A percentile compares a stretch with the other conserved stretches of the same genome.
Conservation (phyloP, 2,329 filamentous ascomycete species). For the Fusarium sp. region DNA sequence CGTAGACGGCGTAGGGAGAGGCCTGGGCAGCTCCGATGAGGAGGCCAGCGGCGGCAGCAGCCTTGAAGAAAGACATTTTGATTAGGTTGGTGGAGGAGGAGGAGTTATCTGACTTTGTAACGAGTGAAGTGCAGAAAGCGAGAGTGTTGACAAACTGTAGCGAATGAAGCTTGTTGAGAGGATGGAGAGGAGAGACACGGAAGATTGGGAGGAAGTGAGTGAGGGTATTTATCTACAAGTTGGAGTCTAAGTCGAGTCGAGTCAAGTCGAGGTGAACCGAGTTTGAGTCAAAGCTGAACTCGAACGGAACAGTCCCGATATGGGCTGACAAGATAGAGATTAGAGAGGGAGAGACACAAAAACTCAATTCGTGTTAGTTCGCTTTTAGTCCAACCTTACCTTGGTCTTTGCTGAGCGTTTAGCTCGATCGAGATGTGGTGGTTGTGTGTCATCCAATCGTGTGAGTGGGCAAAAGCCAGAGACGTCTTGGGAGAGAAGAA, state of each 20-base stretch:
- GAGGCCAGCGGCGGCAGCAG: constrained; percentile 34
- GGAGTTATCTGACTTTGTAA: constrained; percentile 23
- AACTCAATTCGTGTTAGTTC: constrained; percentile 9
- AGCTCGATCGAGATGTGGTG: no score
- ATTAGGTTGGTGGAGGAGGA: constrained; percentile 1
- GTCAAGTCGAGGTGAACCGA: not conserved
- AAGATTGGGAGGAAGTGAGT: constrained; percentile 8
- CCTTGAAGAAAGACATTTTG: constrained; percentile 34
- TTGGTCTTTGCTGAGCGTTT: not conserved
- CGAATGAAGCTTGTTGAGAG: constrained; percentile 36
- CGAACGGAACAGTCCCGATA: no score
- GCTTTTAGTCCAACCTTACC: constrained; percentile 2
- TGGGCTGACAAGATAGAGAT: constrained; percentile 1
- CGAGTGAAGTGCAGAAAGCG: constrained; percentile 31
- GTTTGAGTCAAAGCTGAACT: not conserved
- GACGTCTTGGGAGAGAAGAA: not conserved
- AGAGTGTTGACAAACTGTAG: constrained; percentile 35
- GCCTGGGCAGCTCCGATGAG: constrained; percentile 34
- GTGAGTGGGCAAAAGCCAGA: constrained; percentile 3
- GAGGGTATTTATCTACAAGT: constrained; percentile 35
- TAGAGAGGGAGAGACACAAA: not conserved
- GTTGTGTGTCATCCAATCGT: not conserved
- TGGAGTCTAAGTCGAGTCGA: not conserved
- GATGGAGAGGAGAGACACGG: not conserved
- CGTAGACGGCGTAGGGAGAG: constrained; percentile 15